Percentiles rank a stretch among this genome's conserved stretches.
phyloP scores from a whole-genome alignment of 495 filamentous ascomycete species.

The Ramalina intermedia region DNA sequence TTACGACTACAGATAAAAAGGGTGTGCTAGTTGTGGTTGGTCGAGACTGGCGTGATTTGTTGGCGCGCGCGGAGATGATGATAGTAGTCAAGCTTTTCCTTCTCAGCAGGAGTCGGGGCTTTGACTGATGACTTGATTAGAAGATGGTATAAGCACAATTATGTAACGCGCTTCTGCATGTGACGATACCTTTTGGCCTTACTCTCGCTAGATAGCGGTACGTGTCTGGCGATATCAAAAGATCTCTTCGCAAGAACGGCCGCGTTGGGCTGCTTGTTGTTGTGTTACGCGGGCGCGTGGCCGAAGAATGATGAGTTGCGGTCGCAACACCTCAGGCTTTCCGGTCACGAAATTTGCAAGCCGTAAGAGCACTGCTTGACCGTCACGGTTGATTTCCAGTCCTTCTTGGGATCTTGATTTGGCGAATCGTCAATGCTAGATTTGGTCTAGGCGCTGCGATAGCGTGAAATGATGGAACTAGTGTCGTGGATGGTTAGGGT shows the following conservation, averaged over 20 bases:
- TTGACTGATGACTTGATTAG: no score
- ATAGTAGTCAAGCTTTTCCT: neutral
- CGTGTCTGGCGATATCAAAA: neutral
- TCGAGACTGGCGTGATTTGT: conserved; percentile 1
- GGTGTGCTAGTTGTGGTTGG: neutral
- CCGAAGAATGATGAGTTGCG: neutral
- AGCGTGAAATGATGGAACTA: conserved; percentile 2
- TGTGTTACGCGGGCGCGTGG: neutral
- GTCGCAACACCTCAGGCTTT: neutral
- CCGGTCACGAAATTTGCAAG: neutral
- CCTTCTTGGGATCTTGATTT: neutral
- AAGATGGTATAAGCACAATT: no score
- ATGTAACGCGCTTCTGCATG: no score
- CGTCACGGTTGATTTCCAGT: no score
- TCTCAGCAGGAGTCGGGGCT: no score
- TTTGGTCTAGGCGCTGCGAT: conserved; percentile 4
- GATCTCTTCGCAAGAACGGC: neutral
- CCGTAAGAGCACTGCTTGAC: neutral
- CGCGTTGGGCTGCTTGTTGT: neutral
- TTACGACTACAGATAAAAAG: no score
- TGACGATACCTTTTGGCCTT: neutral
- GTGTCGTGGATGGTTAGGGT: conserved; percentile 2
- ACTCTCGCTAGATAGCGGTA: neutral
- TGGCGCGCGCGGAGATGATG: conserved; percentile 4
- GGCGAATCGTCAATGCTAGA: conserved; percentile 1